Conservation (phyloP, 129 eudicot species). For the Cynara cardunculus region DNA sequence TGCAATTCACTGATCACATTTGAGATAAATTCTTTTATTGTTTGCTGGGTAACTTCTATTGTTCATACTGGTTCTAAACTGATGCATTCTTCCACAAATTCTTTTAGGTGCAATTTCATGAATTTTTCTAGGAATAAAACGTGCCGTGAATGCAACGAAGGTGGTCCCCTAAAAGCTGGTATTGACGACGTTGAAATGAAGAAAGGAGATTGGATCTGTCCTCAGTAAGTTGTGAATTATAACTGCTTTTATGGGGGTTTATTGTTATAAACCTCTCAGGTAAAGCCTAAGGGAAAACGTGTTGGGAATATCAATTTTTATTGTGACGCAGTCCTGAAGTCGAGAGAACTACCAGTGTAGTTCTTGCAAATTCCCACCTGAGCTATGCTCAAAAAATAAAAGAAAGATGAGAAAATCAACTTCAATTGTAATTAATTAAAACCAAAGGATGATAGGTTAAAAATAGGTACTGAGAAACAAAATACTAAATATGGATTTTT, state of each 20-base stretch:
- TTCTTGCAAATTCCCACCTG: no score
- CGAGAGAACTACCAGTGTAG: no score
- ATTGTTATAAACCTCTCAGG: not conserved
- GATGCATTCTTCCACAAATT: not conserved
- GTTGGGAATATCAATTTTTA: no score
- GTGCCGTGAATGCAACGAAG: slow-evolving; percentile 63
- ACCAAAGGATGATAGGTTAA: not conserved
- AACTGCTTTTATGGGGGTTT: not conserved
- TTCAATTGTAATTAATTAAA: not conserved
- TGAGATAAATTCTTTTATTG: not conserved
- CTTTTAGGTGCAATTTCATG: slow-evolving; percentile 75
- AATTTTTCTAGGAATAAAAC: slow-evolving; percentile 61
- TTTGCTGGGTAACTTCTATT: not conserved
- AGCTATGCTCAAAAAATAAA: no score
- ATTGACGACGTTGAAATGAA: slow-evolving; percentile 51
- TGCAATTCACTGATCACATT: not conserved
- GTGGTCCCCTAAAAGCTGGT: slow-evolving; percentile 37
- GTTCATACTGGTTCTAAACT: not conserved
- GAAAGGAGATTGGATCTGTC: slow-evolving; percentile 93
- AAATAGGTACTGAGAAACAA: not conserved
- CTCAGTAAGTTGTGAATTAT: slow-evolving; percentile 49
- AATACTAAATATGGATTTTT: not conserved
- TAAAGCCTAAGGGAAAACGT: no score
- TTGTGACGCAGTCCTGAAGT: no score
- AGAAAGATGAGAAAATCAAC: not conserved